phyloP scores from a whole-genome alignment of 371 early-diverging fungal species.

The Mortierella polycephala region DNA sequence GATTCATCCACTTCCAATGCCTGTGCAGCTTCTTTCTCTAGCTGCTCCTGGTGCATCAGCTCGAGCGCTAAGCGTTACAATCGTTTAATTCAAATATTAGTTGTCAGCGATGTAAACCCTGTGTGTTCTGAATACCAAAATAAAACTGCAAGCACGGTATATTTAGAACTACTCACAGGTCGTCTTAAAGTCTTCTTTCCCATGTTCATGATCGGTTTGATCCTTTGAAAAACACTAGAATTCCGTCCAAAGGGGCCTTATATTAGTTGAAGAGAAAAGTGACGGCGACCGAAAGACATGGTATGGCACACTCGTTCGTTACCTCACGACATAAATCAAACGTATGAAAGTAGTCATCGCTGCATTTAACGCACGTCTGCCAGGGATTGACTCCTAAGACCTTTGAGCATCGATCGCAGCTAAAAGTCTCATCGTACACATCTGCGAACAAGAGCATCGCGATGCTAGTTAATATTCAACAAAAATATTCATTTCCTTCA shows the following conservation, averaged over 20 bases:
- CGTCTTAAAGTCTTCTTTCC: conserved; percentile 66
- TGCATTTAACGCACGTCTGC: conserved; percentile 78
- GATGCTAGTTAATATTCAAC: not conserved
- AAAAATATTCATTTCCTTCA: not conserved
- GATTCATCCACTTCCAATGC: conserved; percentile 57
- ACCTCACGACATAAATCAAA: conserved; percentile 79
- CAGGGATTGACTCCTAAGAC: conserved; percentile 68
- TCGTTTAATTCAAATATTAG: not conserved
- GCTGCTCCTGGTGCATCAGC: conserved; percentile 41
- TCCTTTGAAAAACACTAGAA: conserved; percentile 66
- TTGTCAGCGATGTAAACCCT: not conserved
- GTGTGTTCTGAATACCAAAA: not conserved
- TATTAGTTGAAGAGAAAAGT: not conserved
- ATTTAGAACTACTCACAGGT: conserved; percentile 59
- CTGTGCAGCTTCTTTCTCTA: conserved; percentile 63
- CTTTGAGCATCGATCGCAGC: conserved; percentile 76
- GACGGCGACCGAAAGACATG: not conserved
- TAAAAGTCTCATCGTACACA: conserved; percentile 74
- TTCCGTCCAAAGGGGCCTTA: not conserved
- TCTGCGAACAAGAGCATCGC: conserved; percentile 50
- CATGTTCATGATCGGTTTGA: conserved; percentile 66
- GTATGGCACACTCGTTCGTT: conserved; percentile 2
- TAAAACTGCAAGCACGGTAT: too few relatives aligned
- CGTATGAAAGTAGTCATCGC: conserved; percentile 72
- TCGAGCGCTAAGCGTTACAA: conserved; percentile 34